These are phyloP conservation scores for Noccaea bulbosa DNA, from an alignment of 345 rosid species.

Conservation along the genomic window DNA sequence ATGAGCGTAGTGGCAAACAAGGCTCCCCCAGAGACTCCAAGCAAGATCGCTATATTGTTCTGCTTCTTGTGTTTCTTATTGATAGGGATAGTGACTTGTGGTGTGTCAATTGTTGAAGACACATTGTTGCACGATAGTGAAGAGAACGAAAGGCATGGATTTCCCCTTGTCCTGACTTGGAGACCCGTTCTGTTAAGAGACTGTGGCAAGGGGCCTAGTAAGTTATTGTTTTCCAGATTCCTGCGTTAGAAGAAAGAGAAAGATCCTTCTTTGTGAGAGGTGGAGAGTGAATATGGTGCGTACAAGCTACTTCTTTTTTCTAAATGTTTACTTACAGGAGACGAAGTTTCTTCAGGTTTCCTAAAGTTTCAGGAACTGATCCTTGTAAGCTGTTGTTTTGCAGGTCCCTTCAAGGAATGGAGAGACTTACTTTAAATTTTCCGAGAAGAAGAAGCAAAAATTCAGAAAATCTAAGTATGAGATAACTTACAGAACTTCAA, in stretches of 20 bases:
- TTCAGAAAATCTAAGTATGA: slow-evolving; percentile 12
- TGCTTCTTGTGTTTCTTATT: slow-evolving; percentile 50
- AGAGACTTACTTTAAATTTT: background rate
- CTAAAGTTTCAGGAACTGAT: slow-evolving; percentile 71
- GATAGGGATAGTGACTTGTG: slow-evolving; percentile 69
- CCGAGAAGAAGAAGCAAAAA: background rate
- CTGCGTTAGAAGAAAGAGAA: slow-evolving; percentile 45
- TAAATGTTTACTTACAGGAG: slow-evolving; percentile 60
- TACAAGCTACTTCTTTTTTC: slow-evolving; percentile 18
- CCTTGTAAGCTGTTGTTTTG: slow-evolving; percentile 80
- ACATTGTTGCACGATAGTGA: slow-evolving; percentile 63
- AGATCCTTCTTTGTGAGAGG: slow-evolving; percentile 3
- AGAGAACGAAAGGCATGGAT: slow-evolving; percentile 77
- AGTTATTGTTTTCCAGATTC: slow-evolving; percentile 82
- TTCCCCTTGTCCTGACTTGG: slow-evolving; percentile 81
- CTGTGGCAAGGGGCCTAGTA: slow-evolving; percentile 71
- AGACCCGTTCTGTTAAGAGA: slow-evolving; percentile 69
- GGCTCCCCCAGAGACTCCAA: slow-evolving; percentile 67
- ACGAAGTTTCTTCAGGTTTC: slow-evolving; percentile 69
- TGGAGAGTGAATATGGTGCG: slow-evolving; percentile 22
- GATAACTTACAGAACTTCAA: slow-evolving; percentile 76
- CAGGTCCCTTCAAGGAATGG: slow-evolving; percentile 64
- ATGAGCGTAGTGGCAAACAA: slow-evolving; percentile 53
- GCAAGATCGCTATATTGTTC: slow-evolving; percentile 52
- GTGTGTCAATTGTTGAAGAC: slow-evolving; percentile 71